Evolutionary conservation across 106 monocot species (phyloP), one percentile per base, ranked within the genome.

Genomic region (Acorus calamus): DNA sequence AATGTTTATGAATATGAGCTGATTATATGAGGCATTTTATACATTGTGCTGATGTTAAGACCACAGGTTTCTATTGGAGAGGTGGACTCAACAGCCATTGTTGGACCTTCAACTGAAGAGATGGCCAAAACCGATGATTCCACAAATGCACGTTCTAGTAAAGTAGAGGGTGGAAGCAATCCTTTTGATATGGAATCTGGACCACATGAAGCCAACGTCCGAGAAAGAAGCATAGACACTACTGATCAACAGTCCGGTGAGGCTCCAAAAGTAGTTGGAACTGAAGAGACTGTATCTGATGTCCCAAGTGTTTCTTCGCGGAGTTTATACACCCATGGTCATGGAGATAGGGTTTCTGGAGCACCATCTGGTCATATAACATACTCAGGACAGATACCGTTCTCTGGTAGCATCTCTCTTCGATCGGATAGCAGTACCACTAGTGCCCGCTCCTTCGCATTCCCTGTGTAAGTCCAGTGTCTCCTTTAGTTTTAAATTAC

Each of bases 371-470:
- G 76, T 42, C 68, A 70, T 1, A 61, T 73, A 44, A 45, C 68
- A 4, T 66, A 74, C 53, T 84, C 84, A 0, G 84, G 80, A 5
- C 82, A 75, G 6, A 69, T 84, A 61, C 77, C 79, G 42, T 87
- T 75, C 57, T 87, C 86, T 60, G 89, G 89, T 44, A 94, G 71
- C 78, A 79, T 83, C 59, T 93, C 93, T 59, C 68, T 78, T 71
- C 88, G 89, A 4, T 93, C 93, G 3, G 89, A 93, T 51, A 89
- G 86, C 59, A 89, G 88, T 67, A 76, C 85, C 1, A 89, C 93
- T 55, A 93, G 93, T 63, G 74, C 85, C 49, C 75, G 85, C 8
- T 93, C 93, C 49, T 93, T 93, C 57, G 93, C 93, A 42, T 93
- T 93, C 79, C 93, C 93, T 12, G 63, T 87, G 90, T 96, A 84